Conservation (phyloP, 768 basidiomycete species). For the Tulasnella sp. region DNA sequence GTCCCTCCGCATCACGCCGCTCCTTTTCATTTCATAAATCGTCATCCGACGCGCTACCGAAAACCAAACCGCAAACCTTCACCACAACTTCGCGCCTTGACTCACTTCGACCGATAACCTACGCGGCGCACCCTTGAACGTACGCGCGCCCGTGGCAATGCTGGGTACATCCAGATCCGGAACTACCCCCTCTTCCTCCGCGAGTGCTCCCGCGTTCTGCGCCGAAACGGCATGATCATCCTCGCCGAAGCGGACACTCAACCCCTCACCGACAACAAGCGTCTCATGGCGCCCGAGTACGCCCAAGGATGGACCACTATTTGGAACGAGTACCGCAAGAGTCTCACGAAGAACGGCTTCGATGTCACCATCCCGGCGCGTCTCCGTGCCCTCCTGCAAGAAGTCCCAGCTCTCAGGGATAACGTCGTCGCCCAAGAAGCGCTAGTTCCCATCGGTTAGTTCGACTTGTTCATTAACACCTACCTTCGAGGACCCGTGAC, state of each 20-base stretch:
- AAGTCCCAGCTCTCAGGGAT: slow-evolving; percentile 56
- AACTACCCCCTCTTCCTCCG: slow-evolving; percentile 63
- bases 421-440: slow-evolving; percentile 59
- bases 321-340: slow-evolving; percentile 64
- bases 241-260: slow-evolving; percentile 64
- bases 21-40: slow-evolving; percentile 11
- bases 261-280: slow-evolving; percentile 55
- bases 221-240: slow-evolving; percentile 70
- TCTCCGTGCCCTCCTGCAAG: slow-evolving; percentile 55
- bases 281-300: slow-evolving; percentile 40
- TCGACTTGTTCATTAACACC: slow-evolving; percentile 45
- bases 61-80: not conserved
- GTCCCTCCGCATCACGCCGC: slow-evolving; percentile 11
- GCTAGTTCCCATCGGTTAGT: slow-evolving; percentile 64
- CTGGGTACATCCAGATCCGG: slow-evolving; percentile 54
- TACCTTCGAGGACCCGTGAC: not conserved
- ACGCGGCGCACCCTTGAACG: not conserved
- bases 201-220: slow-evolving; percentile 67
- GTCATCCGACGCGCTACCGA: slow-evolving; percentile 27
- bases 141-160: not conserved
- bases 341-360: slow-evolving; percentile 56
- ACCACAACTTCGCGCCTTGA: slow-evolving; percentile 6
- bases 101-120: slow-evolving; percentile 5
- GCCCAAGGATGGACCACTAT: slow-evolving; percentile 65
- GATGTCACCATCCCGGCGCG: slow-evolving; percentile 62